Evolutionary conservation across 2,329 filamentous ascomycete species (phyloP).

Genomic region (Colletotrichum phormii): DNA sequence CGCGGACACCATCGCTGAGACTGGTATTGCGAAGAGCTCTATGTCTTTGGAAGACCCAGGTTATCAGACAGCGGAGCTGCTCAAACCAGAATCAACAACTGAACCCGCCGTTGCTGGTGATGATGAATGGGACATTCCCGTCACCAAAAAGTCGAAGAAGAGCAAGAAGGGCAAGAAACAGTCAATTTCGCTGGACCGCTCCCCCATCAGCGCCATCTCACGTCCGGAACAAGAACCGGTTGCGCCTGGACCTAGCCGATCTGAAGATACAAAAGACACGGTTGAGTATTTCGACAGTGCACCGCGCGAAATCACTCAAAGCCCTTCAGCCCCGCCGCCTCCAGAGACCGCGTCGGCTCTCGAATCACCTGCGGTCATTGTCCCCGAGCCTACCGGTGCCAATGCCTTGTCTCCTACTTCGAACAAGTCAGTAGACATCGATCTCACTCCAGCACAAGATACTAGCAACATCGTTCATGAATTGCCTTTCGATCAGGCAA

Average conservation of each 20-base stretch:
- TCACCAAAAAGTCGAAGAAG: constrained; percentile 39
- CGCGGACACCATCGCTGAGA: background rate
- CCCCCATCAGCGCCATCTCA: background rate
- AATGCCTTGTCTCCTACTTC: constrained; percentile 30
- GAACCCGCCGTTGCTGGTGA: constrained; percentile 11
- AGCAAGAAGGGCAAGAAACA: constrained; percentile 46
- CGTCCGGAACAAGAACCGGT: background rate
- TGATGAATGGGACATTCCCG: constrained; percentile 27
- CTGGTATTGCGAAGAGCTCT: background rate
- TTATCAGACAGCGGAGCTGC: background rate
- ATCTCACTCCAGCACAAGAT: constrained; percentile 48
- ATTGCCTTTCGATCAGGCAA: constrained; percentile 49
- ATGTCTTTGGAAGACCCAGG: constrained; percentile 41
- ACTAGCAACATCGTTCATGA: constrained; percentile 51
- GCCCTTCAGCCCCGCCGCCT: constrained; percentile 10
- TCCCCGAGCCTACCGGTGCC: background rate
- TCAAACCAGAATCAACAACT: background rate
- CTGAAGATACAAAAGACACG: background rate
- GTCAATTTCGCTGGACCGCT: background rate
- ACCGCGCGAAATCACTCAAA: constrained; percentile 1
- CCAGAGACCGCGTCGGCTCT: constrained; percentile 6
- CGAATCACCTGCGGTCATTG: background rate
- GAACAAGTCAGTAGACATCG: constrained; percentile 38
- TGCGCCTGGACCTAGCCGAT: background rate
- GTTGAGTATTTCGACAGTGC: constrained; percentile 16